Evolutionary conservation across 2,329 filamentous ascomycete genomes (phyloP).

Genomic region (Alternaria triticimaculans): DNA sequence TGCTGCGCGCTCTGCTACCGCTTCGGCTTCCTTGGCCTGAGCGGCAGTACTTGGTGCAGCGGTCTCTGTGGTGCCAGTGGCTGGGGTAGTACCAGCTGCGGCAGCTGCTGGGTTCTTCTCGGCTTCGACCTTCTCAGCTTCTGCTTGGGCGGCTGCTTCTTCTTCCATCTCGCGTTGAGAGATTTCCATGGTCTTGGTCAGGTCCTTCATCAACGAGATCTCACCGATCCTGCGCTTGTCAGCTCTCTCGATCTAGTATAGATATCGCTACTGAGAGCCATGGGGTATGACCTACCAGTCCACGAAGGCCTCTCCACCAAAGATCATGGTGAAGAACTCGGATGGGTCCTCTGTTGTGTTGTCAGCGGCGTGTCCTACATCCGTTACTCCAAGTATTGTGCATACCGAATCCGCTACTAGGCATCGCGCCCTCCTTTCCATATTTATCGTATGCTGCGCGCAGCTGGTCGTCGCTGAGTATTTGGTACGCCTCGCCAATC

Average conservation of each 20-base stretch:
- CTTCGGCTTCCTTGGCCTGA: slow-evolving; percentile 52
- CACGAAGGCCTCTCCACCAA: slow-evolving; percentile 92
- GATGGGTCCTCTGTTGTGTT: slow-evolving; percentile 75
- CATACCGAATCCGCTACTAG: slow-evolving; percentile 84
- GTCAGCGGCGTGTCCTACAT: slow-evolving; percentile 27
- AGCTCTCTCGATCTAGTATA: background rate
- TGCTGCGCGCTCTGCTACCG: slow-evolving; percentile 51
- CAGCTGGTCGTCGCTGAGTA: slow-evolving; percentile 85
- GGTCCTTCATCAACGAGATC: slow-evolving; percentile 97
- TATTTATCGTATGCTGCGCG: slow-evolving; percentile 95
- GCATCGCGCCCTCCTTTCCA: slow-evolving; percentile 93
- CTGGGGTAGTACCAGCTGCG: slow-evolving; percentile 13
- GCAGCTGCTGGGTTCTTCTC: slow-evolving; percentile 26
- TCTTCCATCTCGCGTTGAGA: slow-evolving; percentile 82
- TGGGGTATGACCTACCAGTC: slow-evolving; percentile 66
- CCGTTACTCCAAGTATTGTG: background rate
- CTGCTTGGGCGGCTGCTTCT: slow-evolving; percentile 64
- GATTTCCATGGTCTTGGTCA: slow-evolving; percentile 98
- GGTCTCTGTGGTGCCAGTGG: slow-evolving; percentile 13
- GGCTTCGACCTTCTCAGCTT: slow-evolving; percentile 39
- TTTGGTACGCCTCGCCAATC: slow-evolving; percentile 76
- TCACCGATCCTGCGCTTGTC: slow-evolving; percentile 74
- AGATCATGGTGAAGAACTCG: slow-evolving; percentile 98
- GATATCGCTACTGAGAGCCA: background rate
- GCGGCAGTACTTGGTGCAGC: slow-evolving; percentile 43